Conservation (phyloP, 345 rosid genomes). For the Erodium maritimum region DNA sequence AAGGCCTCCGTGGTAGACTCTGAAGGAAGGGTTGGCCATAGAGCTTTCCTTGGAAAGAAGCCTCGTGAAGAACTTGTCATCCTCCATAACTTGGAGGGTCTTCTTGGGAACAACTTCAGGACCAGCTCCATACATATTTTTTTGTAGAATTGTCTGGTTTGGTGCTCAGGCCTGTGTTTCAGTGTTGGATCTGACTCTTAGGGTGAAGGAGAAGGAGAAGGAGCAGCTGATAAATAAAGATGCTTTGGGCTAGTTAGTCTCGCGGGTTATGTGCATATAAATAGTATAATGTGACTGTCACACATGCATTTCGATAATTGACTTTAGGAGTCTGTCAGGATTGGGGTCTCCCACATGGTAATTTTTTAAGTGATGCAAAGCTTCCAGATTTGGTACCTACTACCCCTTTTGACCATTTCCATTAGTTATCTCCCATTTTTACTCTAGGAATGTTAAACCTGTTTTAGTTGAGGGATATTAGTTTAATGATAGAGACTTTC, state of each 20-base stretch:
- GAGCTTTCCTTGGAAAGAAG: slow-evolving; percentile 38
- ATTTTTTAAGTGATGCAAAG: too few species aligned
- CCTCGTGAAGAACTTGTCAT: slow-evolving; percentile 41
- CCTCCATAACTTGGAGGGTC: slow-evolving; percentile 23
- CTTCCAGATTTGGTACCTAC: too few species aligned
- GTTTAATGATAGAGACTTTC: background rate
- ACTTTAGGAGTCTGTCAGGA: too few species aligned
- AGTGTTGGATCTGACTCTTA: background rate
- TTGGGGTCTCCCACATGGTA: too few species aligned
- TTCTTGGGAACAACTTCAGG: slow-evolving; percentile 20
- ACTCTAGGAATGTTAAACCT: background rate
- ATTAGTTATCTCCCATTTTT: background rate
- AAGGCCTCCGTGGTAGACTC: slow-evolving; percentile 32
- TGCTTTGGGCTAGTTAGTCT: too few species aligned
- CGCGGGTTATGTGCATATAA: background rate
- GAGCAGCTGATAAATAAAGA: too few species aligned
- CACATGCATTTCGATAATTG: background rate
- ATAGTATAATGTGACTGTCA: background rate
- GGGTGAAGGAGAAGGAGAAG: too few species aligned
- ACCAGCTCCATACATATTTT: slow-evolving; percentile 19
- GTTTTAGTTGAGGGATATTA: background rate
- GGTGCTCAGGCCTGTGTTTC: too few species aligned
- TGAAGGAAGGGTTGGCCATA: slow-evolving; percentile 26
- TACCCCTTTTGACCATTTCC: background rate
- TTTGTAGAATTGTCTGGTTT: too few species aligned